Evolutionary conservation across 331 rosid genomes (phyloP), one percentile per base, ranked within the genome.

Genomic region (Quercus lobata): DNA sequence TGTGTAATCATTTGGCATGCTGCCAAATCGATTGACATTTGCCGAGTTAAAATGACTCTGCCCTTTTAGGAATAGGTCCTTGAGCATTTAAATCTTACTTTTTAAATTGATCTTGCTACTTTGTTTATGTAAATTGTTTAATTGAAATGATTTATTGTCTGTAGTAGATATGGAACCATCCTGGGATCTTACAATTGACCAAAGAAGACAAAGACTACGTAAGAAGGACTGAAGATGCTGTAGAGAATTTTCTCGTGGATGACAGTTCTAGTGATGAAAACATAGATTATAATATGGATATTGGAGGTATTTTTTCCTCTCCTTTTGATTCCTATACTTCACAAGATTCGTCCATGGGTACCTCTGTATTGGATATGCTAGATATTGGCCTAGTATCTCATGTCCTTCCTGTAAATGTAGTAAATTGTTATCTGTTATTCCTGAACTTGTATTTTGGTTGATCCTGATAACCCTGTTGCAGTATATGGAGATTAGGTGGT

Each of bases 151-250:
- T 72, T 80, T 86, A 9, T 83, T 87, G 83, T 72, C 60, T 77
- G 78, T 88, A 71, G 76, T 91, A 95, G 99, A 95, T 95, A 84
- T 93, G 98, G 98, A 95, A 95, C 79, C 99, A 95, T 87, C 99
- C 99, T 19, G 98, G 99, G 81, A 95, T 95, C 81, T 88, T 95
- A 94, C 99, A 95, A 86, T 77, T 95, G 82, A 89, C 87, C 76
- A 95, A 93, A 89, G 97, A 94, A 70, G 93, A 86, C 57, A 94
- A 82, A 85, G 90, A 83, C 69, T 83, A 83, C 49, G 89, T 76
- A 46, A 90, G 89, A 79, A 90, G 89, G 78, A 90, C 90, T 54
- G 99, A 90, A 79, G 99, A 85, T 70, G 90, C 91, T 55, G 86
- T 95, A 70, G 99, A 95, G 79, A 92, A 90, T 90, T 88, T 95